Evolutionary conservation across 2,329 filamentous ascomycete genomes (phyloP), one percentile per base, ranked within the genome.

Genomic region (Clonostachys rhizophaga): DNA sequence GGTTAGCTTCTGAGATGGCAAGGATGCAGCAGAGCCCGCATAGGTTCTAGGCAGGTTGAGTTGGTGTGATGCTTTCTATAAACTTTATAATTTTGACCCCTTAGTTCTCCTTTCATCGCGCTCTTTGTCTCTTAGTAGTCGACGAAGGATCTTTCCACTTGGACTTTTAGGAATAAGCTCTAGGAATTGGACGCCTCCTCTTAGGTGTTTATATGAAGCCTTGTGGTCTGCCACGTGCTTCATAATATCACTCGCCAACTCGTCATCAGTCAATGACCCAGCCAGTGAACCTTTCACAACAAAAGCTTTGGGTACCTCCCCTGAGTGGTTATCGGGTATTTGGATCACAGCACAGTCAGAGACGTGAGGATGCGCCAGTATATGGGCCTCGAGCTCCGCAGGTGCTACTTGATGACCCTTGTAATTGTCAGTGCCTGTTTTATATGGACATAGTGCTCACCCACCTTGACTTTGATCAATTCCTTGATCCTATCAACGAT

Each of bases 321-420:
- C 79, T 7, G 76, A 68, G 49, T 72, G 60, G 30, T 72, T 70
- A 34, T 80, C 69, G 0, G 80, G 81, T 2, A 88, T 71, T 13
- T 81, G 82, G 52, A 89, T 87, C 5, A 91, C 86, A 5, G 86
- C 83, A 49, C 80, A 85, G 60, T 91, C 87, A 14, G 79, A 78
- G 24, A 91, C 84, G 14, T 76, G 74, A 0, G 78, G 76, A 57
- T 89, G 86, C 0, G 82, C 78, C 5, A 91, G 76, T 3, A 91
- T 71, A 52, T 87, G 83, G 1, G 84, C 83, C 65, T 91, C 87
- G 2, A 91, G 74, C 58, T 91, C 87, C 1, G 87, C 87, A 0
- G 87, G 87, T 2, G 87, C 86, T 12, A 91, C 87, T 76, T 91
- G 87, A 46, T 83, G 69, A 42, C 86, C 87, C 76, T 86, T 16